These are phyloP conservation scores for Ilyonectria sp. DNA, from an alignment of 2,329 filamentous ascomycete genomes.

Conservation along the genomic window DNA sequence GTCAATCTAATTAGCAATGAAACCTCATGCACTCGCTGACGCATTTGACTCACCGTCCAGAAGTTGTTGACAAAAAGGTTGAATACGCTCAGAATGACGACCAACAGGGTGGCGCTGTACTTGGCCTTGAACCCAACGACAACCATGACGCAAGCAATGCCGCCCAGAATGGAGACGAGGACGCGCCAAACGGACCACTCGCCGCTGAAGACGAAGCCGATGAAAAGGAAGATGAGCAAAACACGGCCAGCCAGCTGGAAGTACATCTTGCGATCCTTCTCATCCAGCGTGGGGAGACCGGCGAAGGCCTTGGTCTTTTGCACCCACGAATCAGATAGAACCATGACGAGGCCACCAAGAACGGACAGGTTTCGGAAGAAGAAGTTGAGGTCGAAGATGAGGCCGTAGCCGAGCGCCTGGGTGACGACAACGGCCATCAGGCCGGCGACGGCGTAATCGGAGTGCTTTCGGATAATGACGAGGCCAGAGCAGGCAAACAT, in stretches of 20 bases:
- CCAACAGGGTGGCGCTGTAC: constrained; percentile 95
- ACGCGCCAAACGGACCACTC: constrained; percentile 93
- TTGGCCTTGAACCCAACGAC: constrained; percentile 99
- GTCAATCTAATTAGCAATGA: constrained; percentile 24
- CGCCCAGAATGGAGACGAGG: constrained; percentile 85
- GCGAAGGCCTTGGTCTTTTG: constrained; percentile 98
- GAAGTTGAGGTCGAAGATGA: constrained; percentile 99
- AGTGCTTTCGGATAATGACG: constrained; percentile 93
- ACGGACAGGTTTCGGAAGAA: constrained; percentile 99
- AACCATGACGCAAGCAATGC: constrained; percentile 97
- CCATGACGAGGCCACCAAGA: constrained; percentile 97
- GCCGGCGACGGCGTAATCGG: constrained; percentile 91
- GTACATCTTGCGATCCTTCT: constrained; percentile 99
- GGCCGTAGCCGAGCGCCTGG: constrained; percentile 95
- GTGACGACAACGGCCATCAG: constrained; percentile 92
- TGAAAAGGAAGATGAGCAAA: constrained; percentile 95
- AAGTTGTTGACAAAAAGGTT: constrained; percentile 99
- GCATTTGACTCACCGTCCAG: constrained; percentile 84
- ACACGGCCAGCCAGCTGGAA: constrained; percentile 98
- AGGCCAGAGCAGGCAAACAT: constrained; percentile 88
- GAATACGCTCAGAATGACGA: constrained; percentile 95
- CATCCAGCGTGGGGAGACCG: constrained; percentile 92
- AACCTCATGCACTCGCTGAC: not conserved
- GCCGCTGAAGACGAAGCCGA: constrained; percentile 96
- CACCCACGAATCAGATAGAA: constrained; percentile 97